Conservation (phyloP, 1,284 basidiomycete species). For the Puccinia hordei region DNA sequence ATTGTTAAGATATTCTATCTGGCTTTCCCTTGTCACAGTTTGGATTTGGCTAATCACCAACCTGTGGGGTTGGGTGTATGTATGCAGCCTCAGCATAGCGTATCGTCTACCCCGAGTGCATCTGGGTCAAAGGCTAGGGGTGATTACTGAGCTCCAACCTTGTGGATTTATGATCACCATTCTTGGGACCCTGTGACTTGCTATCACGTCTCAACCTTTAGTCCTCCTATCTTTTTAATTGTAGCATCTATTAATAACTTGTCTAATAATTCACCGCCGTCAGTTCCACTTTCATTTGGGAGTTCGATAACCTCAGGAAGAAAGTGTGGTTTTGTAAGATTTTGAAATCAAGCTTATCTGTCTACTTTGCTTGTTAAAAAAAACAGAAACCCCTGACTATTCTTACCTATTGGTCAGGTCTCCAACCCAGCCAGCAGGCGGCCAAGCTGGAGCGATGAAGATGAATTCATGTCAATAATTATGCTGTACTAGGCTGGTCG, state of each 20-base stretch:
- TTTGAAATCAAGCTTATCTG: too few relatives aligned
- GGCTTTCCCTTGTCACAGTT: neutral
- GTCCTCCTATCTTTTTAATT: neutral
- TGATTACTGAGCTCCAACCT: neutral
- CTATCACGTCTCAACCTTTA: neutral
- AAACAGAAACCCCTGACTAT: too few relatives aligned
- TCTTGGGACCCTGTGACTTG: neutral
- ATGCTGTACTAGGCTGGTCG: too few relatives aligned
- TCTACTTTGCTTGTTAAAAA: too few relatives aligned
- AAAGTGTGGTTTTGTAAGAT: too few relatives aligned
- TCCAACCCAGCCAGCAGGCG: too few relatives aligned
- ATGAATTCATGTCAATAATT: too few relatives aligned
- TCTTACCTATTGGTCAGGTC: too few relatives aligned
- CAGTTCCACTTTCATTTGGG: neutral
- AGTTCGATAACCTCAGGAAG: neutral
- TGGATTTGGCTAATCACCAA: slow-evolving; percentile 8
- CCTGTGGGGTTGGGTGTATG: slow-evolving; percentile 19
- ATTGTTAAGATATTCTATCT: neutral
- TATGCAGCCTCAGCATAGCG: slow-evolving; percentile 23
- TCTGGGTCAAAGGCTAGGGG: neutral
- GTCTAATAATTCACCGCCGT: neutral
- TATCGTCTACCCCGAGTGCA: slow-evolving; percentile 1
- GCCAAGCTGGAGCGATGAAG: too few relatives aligned
- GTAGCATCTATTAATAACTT: neutral
- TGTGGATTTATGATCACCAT: neutral